Evolutionary conservation across 208 protist species (phyloP).

Genomic region (Trypanosoma brucei): DNA sequence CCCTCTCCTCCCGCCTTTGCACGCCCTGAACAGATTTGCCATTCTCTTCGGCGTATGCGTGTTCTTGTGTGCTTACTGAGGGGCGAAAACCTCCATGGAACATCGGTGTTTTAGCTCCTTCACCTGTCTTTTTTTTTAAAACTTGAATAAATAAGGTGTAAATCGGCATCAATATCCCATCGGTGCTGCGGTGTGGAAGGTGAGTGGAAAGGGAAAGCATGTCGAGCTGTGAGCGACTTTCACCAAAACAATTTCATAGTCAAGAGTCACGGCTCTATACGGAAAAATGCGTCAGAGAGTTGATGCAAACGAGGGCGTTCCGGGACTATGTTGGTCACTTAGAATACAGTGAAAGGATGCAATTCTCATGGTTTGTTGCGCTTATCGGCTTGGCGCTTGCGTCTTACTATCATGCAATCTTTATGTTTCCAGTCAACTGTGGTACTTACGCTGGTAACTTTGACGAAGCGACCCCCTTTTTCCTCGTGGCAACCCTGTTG

Average conservation of each 20-base stretch:
- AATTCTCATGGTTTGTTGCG: constrained; percentile 66
- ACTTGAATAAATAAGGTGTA: no score
- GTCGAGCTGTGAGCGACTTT: constrained; percentile 49
- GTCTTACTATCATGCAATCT: constrained; percentile 54
- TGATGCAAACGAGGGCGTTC: constrained; percentile 46
- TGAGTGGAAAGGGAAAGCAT: neutral
- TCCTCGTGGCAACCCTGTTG: constrained; percentile 23
- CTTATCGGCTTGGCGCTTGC: constrained; percentile 45
- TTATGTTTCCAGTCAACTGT: constrained; percentile 21
- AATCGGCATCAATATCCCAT: no score
- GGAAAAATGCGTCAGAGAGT: constrained; percentile 40
- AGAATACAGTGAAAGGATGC: constrained; percentile 60
- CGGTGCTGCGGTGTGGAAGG: no score
- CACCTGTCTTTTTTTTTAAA: no score
- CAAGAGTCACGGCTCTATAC: constrained; percentile 54
- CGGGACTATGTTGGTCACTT: constrained; percentile 48
- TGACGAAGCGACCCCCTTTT: constrained; percentile 6
- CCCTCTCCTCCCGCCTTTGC: no score
- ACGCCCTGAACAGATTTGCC: no score
- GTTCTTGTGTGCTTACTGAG: no score
- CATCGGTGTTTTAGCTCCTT: no score
- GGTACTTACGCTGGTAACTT: constrained; percentile 1
- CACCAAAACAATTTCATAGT: constrained; percentile 56
- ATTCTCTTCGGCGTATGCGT: no score
- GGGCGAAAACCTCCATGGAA: no score